A percentile compares a stretch with the other conserved stretches of the same genome.
These are phyloP conservation scores for Ophiocordyceps australis DNA, from an alignment of 2,329 filamentous ascomycete species.

Conservation along the genomic window DNA sequence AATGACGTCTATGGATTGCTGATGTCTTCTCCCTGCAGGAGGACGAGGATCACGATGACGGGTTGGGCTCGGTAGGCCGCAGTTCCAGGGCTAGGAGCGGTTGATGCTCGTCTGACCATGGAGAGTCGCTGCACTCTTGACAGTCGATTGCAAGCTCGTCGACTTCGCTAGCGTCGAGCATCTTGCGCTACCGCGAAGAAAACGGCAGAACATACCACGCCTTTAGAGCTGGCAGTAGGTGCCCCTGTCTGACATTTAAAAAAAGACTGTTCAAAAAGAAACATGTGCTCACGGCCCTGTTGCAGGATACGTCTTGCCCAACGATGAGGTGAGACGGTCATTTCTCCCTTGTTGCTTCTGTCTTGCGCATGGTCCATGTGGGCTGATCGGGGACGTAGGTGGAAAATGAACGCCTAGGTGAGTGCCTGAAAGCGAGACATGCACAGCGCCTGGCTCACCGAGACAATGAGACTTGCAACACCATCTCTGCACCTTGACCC, in stretches of 20 bases:
- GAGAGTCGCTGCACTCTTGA: too few relatives aligned
- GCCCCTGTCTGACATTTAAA: background rate
- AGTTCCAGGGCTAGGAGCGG: background rate
- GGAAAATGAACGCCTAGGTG: conserved; percentile 13
- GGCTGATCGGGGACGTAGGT: conserved; percentile 4
- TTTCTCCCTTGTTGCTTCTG: too few relatives aligned
- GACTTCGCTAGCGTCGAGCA: conserved; percentile 15
- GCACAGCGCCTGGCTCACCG: background rate
- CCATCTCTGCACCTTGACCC: conserved; percentile 13
- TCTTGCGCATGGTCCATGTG: too few relatives aligned
- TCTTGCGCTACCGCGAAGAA: conserved; percentile 16
- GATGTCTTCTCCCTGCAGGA: background rate
- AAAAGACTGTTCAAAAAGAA: conserved; percentile 1
- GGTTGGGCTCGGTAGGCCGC: conserved; percentile 1
- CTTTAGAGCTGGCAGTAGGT: conserved; percentile 11
- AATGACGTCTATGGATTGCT: background rate
- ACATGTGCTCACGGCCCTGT: conserved; percentile 3
- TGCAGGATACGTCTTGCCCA: conserved; percentile 11
- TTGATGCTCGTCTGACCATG: background rate
- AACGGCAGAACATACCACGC: conserved; percentile 19
- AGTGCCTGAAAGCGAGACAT: background rate
- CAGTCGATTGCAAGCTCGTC: conserved; percentile 4
- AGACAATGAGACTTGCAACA: conserved; percentile 15
- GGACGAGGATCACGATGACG: conserved; percentile 1
- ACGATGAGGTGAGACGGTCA: conserved; percentile 8